phyloP scores from a whole-genome alignment of 352 stramenopile genomes.

The Globisporangium viniferum region DNA sequence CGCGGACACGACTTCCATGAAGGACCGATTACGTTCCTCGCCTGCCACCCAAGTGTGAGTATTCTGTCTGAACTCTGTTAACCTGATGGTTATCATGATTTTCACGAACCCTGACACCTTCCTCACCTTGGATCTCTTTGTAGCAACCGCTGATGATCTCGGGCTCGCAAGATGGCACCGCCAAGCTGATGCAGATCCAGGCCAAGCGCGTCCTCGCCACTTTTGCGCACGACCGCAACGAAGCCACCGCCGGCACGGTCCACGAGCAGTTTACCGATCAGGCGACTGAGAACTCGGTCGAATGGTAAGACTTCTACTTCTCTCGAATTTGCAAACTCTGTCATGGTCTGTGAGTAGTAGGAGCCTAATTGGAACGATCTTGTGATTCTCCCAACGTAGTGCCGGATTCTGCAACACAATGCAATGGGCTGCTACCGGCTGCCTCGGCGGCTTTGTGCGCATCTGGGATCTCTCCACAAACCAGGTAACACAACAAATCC shows the following conservation, averaged over 20 bases:
- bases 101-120: background rate
- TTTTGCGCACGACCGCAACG: constrained; percentile 68
- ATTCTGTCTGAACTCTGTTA: background rate
- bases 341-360: background rate
- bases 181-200: constrained; percentile 91
- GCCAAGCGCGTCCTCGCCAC: constrained; percentile 93
- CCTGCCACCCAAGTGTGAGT: constrained; percentile 81
- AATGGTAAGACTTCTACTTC: constrained; percentile 51
- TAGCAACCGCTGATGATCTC: constrained; percentile 91
- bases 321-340: background rate
- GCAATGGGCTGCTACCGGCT: constrained; percentile 95
- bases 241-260: constrained; percentile 43
- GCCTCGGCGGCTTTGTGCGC: constrained; percentile 92
- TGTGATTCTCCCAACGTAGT: constrained; percentile 25
- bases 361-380: background rate
- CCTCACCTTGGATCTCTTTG: constrained; percentile 1
- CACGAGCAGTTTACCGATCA: constrained; percentile 39
- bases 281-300: constrained; percentile 79
- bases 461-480: constrained; percentile 95
- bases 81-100: background rate
- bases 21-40: constrained; percentile 89
- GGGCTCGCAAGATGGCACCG: constrained; percentile 93
- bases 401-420: constrained; percentile 93
- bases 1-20: constrained; percentile 83
- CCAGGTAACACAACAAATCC: constrained; percentile 35